These are phyloP conservation scores for Serendipita sp. DNA, from an alignment of 768 basidiomycete species.

Conservation along the genomic window DNA sequence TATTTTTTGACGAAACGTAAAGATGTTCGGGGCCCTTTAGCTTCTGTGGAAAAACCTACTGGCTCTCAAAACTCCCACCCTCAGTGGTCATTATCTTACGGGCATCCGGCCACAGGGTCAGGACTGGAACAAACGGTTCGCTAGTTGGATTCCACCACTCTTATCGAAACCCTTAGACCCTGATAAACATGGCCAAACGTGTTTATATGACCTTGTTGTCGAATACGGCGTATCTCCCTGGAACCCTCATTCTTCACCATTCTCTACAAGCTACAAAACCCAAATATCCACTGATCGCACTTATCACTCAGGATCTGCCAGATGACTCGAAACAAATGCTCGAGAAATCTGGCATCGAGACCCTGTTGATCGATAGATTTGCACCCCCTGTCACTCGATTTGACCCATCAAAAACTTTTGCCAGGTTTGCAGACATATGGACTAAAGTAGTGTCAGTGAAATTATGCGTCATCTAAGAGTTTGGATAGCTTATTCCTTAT, in stretches of 20 bases:
- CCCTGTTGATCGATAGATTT: slow-evolving; percentile 45
- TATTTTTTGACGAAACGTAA: no score
- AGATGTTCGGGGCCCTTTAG: no score
- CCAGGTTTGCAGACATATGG: slow-evolving; percentile 51
- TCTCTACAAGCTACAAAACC: slow-evolving; percentile 39
- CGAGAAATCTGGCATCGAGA: slow-evolving; percentile 33
- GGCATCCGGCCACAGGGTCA: no score
- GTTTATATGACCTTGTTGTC: slow-evolving; percentile 75
- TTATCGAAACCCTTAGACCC: no score
- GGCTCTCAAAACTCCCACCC: no score
- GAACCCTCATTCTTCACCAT: slow-evolving; percentile 43
- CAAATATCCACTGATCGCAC: slow-evolving; percentile 62
- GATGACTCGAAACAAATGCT: slow-evolving; percentile 37
- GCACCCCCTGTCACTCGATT: slow-evolving; percentile 31
- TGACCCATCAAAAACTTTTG: slow-evolving; percentile 23
- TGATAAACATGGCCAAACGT: background rate
- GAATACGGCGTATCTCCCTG: slow-evolving; percentile 40
- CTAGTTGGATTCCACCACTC: no score
- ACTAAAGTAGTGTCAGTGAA: slow-evolving; percentile 28
- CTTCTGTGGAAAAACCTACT: no score
- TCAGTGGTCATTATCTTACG: no score
- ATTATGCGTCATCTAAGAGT: background rate
- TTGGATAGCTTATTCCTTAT: background rate
- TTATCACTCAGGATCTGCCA: slow-evolving; percentile 49
- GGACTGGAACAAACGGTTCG: no score